Evolutionary conservation across 176 grass and related monocot genomes (phyloP), one percentile per base, ranked within the genome.

Genomic region (Urochloa ruziziensis): DNA sequence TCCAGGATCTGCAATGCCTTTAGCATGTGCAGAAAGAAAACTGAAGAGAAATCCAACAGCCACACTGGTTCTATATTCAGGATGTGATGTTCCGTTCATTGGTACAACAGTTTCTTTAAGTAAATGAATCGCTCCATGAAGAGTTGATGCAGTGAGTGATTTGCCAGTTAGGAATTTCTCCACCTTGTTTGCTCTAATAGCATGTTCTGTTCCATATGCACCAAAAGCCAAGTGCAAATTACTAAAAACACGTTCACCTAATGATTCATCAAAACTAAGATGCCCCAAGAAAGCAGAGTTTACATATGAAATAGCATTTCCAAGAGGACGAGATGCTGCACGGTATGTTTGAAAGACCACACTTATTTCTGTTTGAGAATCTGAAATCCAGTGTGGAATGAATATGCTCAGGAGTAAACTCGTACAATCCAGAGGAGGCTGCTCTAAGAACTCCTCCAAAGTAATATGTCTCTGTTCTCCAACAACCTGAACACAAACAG

Each of bases 271-370:
- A 5, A 73, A 40, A 34, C 35, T 69, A 80, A 85, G 73, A 80
- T 86, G 57, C 16, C 77, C 87, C 32, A 95, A 17, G 53, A 95
- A 88, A 32, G 93, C 81, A 68, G 82, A 86, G 57, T 95, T 95
- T 44, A 92, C 49, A 90, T 92, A 92, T 42, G 93, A 82, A 68
- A 92, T 85, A 70, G 90, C 93, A 90, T 95, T 95, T 30, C 93
- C 93, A 62, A 92, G 68, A 78, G 93, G 90, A 35, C 88, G 85
- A 24, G 93, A 80, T 5, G 93, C 87, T 57, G 93, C 88, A 67
- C 90, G 36, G 43, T 88, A 90, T 30, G 90, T 95, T 86, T 95
- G 75, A 68, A 95, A 95, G 15, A 73, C 24, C 32, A 95, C 70
- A 81, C 11, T 59, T 52, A 15, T 18, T 10, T 67, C 46, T 57